Evolutionary conservation across 331 rosid species (phyloP), one percentile per base, ranked within the genome.

Genomic region (Malus hybrid): DNA sequence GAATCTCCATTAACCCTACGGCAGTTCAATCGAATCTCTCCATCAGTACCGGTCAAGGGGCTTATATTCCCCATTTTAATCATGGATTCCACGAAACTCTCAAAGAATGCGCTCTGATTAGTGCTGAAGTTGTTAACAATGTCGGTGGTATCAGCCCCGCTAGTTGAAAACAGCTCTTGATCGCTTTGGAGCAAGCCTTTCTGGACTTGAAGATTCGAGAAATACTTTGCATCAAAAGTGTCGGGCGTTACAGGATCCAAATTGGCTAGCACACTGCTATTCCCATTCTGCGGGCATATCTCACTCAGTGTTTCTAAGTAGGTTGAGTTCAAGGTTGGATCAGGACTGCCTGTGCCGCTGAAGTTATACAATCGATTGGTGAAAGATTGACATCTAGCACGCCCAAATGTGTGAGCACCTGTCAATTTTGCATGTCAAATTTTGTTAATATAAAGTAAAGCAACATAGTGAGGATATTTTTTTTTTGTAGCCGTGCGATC

Each of bases 371-470:
- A 20, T 2, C 83, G 61, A 1, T 0, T 0, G 28, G 5, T 18
- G 61, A 84, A 81, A 12, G 32, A 24, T 9, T 2, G 9, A 46
- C 85, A 84, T 28, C 32, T 69, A 3, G 79, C 67, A 2, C 79
- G 69, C 10, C 85, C 85, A 65, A 84, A 81, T 1, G 81, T 84
- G 70, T 80, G 87, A n/a, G 73, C 87, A 29, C 87, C 87, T 84
- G 70, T 5, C 33, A 44, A 33, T 54, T 5, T 56, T 10, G 0
- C 4, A 24, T 36, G 69, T 20, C 18, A 34, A 72, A 7, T 39
- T 5, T 9, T 22, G 36, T 31, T 57, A 63, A 20, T 7, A 63
- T 19, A 46, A 34, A 24, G 31, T 10, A 6, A 10, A 7, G 10
- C 46, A 44, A 36, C 19, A 1, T 20, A 8, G 5, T 57, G 27